Conservation (phyloP, 192 early-diverging fungal species). For the Coemansia sp. region DNA sequence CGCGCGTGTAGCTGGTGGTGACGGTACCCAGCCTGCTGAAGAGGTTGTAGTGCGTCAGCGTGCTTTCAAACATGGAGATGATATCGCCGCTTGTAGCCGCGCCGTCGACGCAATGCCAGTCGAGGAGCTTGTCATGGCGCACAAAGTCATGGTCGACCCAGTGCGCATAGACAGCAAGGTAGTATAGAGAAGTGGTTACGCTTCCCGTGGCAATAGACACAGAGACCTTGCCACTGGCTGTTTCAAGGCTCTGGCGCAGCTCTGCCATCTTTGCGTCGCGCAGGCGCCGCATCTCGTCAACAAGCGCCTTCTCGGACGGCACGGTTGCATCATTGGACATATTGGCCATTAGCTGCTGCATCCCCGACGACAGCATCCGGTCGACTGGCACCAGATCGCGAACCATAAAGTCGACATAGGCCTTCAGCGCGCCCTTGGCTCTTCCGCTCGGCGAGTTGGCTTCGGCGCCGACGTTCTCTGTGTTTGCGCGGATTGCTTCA, state of each 20-base stretch:
- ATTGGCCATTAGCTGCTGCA: slow-evolving; percentile 42
- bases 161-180: slow-evolving; percentile 42
- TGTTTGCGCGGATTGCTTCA: slow-evolving; percentile 35
- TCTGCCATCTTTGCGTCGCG: slow-evolving; percentile 9
- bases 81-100: slow-evolving; percentile 46
- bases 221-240: slow-evolving; percentile 23
- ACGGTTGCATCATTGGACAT: slow-evolving; percentile 19
- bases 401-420: slow-evolving; percentile 47
- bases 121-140: slow-evolving; percentile 41
- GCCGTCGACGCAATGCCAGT: slow-evolving; percentile 42
- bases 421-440: slow-evolving; percentile 26
- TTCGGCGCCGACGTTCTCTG: slow-evolving; percentile 1
- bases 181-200: slow-evolving; percentile 19
- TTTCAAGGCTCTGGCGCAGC: slow-evolving; percentile 25
- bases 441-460: neutral
- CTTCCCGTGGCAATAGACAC: slow-evolving; percentile 42
- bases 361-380: slow-evolving; percentile 38
- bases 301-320: slow-evolving; percentile 27
- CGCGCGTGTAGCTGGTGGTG: slow-evolving; percentile 51
- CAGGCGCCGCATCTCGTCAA: slow-evolving; percentile 30
- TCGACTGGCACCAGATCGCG: slow-evolving; percentile 45
- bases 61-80: slow-evolving; percentile 44
- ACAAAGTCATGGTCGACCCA: slow-evolving; percentile 34
- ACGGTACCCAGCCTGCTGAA: slow-evolving; percentile 37
- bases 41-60: slow-evolving; percentile 34